Evolutionary conservation across 768 basidiomycete genomes (phyloP).

Genomic region (Stropharia rugosoannulata): DNA sequence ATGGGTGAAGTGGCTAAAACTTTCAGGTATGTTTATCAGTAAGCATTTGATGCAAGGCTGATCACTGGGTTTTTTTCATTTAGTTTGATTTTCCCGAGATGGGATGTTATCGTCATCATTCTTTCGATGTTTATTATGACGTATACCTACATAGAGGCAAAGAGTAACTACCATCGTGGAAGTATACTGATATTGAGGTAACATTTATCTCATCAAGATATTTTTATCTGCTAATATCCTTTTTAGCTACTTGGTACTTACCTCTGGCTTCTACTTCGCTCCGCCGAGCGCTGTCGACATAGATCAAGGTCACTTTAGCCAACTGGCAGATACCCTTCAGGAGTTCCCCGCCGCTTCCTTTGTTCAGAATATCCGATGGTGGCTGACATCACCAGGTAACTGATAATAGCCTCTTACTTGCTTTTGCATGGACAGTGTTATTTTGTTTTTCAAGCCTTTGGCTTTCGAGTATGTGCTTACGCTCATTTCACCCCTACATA

Average conservation of each 20-base stretch:
- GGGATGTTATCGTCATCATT: conserved; percentile 95
- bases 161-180: conserved; percentile 96
- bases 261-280: conserved; percentile 91
- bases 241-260: conserved; percentile 84
- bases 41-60: not conserved
- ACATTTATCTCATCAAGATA: conserved; percentile 6
- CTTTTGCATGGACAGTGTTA: not conserved
- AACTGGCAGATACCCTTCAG: conserved; percentile 14
- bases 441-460: not conserved
- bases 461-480: not conserved
- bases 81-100: conserved; percentile 96
- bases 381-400: conserved; percentile 28
- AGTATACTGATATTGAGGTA: conserved; percentile 94
- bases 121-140: conserved; percentile 97
- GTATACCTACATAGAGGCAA: conserved; percentile 99
- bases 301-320: conserved; percentile 30
- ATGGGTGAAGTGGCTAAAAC: conserved; percentile 88
- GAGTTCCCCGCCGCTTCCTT: conserved; percentile 38
- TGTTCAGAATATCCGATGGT: conserved; percentile 40
- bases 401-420: conserved; percentile 7
- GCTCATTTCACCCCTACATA: too few relatives aligned
- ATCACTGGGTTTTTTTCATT: not conserved
- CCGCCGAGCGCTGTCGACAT: conserved; percentile 46
- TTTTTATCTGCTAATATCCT: conserved; percentile 1
- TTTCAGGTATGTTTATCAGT: conserved; percentile 50